A percentile compares a stretch with the other conserved stretches of the same genome.
Evolutionary conservation across 163 green algal species (phyloP).

Genomic region (Prototheca wickerhamii): DNA sequence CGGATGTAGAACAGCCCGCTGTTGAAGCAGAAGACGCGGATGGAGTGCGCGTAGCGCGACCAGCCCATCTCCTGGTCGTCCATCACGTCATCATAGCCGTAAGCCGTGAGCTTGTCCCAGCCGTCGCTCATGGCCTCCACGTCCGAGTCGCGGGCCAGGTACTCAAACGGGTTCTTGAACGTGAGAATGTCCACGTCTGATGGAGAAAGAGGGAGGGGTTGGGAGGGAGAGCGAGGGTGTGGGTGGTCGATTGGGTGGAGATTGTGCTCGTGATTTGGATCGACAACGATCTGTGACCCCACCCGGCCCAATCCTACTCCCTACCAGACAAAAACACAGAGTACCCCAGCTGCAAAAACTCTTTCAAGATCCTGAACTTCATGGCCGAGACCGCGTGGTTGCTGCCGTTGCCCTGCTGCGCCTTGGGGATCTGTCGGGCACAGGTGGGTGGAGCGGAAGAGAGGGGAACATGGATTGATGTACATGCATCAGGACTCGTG

Average conservation of each 20-base stretch:
- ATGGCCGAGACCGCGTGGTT: conserved; percentile 70
- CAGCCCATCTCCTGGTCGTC: conserved; percentile 82
- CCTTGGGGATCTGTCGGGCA: conserved; percentile 28
- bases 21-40: conserved; percentile 81
- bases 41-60: conserved; percentile 79
- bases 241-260: background rate
- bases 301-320: conserved; percentile 1
- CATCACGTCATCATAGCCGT: conserved; percentile 64
- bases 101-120: conserved; percentile 30
- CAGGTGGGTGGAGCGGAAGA: too few species aligned
- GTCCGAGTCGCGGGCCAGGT: conserved; percentile 65
- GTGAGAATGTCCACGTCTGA: conserved; percentile 80
- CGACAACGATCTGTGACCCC: too few species aligned
- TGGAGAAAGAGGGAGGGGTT: background rate
- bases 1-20: conserved; percentile 54
- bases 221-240: too few species aligned
- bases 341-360: conserved; percentile 70
- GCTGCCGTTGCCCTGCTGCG: conserved; percentile 50
- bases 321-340: conserved; percentile 59
- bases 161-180: conserved; percentile 74
- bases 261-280: too few species aligned
- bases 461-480: too few species aligned
- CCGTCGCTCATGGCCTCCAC: conserved; percentile 76
- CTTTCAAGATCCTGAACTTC: conserved; percentile 72
- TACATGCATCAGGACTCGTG: too few species aligned